A percentile compares a stretch with the other conserved stretches of the same genome.
phyloP scores from a whole-genome alignment of 306 rosid genomes.

The Boehmeria nivea region DNA sequence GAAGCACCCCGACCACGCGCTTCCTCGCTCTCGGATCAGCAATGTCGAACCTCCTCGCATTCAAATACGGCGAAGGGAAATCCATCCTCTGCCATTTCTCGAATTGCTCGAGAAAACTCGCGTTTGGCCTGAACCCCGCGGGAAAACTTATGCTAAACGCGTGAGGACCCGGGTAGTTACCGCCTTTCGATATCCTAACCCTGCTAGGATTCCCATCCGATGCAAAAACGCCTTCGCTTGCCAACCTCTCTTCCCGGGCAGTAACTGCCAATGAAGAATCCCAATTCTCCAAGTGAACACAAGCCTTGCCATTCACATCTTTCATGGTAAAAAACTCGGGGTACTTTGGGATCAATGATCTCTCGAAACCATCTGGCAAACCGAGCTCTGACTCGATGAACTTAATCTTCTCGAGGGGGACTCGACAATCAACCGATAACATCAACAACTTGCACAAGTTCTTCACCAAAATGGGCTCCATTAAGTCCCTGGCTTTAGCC shows the following conservation, averaged over 20 bases:
- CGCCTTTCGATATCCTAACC: slow-evolving; percentile 63
- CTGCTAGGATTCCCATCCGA: slow-evolving; percentile 25
- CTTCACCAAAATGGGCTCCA: slow-evolving; percentile 71
- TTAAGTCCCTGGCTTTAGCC: slow-evolving; percentile 32
- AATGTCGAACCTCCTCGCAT: slow-evolving; percentile 63
- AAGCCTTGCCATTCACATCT: slow-evolving; percentile 38
- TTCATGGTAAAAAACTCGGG: slow-evolving; percentile 55
- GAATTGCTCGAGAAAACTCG: slow-evolving; percentile 52
- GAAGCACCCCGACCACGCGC: slow-evolving; percentile 67
- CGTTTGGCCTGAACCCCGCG: slow-evolving; percentile 66
- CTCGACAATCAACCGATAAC: slow-evolving; percentile 61
- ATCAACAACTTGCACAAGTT: slow-evolving; percentile 64
- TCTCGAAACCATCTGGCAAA: slow-evolving; percentile 43
- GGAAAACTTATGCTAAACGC: slow-evolving; percentile 64
- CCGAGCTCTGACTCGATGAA: slow-evolving; percentile 56
- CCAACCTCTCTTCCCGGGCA: slow-evolving; percentile 45
- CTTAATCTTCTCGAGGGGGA: slow-evolving; percentile 54
- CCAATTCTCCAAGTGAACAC: slow-evolving; percentile 72
- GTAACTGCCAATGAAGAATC: slow-evolving; percentile 62
- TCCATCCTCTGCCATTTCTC: slow-evolving; percentile 81
- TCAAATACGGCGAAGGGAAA: slow-evolving; percentile 83
- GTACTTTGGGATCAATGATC: slow-evolving; percentile 45
- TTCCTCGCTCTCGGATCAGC: slow-evolving; percentile 66
- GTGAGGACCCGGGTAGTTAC: slow-evolving; percentile 54
- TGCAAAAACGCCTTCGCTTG: slow-evolving; percentile 29